Conservation (phyloP, 768 basidiomycete species). For the Strobilomyces confusus region DNA sequence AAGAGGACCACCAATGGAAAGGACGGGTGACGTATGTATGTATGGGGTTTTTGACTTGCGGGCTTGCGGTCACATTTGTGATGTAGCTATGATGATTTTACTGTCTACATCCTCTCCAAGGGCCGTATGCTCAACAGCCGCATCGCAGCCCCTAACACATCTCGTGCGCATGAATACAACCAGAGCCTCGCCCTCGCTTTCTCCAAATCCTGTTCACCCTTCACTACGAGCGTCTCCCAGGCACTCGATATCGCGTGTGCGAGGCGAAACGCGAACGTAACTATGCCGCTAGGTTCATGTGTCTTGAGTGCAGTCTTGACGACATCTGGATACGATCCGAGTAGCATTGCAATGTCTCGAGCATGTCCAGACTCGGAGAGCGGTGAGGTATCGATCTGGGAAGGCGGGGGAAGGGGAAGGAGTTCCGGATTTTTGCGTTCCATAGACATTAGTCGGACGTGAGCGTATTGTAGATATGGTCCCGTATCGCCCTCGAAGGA, state of each 20-base stretch:
- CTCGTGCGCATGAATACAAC: constrained; percentile 83
- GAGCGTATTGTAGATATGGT: constrained; percentile 95
- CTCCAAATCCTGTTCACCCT: constrained; percentile 70
- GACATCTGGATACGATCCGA: constrained; percentile 88
- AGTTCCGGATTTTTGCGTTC: constrained; percentile 89
- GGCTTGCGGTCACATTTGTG: too few relatives aligned
- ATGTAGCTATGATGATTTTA: too few relatives aligned
- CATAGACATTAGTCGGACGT: constrained; percentile 85
- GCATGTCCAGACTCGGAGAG: constrained; percentile 69
- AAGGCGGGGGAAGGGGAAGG: constrained; percentile 65
- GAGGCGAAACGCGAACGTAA: constrained; percentile 85
- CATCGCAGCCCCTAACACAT: constrained; percentile 88
- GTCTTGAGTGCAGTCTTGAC: constrained; percentile 81
- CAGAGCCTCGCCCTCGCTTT: constrained; percentile 84
- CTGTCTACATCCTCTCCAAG: constrained; percentile 87
- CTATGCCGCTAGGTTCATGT: constrained; percentile 87
- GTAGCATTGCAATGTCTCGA: constrained; percentile 80
- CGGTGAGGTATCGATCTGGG: constrained; percentile 63
- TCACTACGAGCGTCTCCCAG: constrained; percentile 88
- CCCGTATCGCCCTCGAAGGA: constrained; percentile 96
- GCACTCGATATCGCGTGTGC: constrained; percentile 87
- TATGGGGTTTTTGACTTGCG: too few relatives aligned
- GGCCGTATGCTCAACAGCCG: constrained; percentile 83
- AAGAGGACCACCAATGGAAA: too few relatives aligned
- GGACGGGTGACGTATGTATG: too few relatives aligned